Evolutionary conservation across 352 stramenopile species (phyloP).

Genomic region (Phytopythium montanum): DNA sequence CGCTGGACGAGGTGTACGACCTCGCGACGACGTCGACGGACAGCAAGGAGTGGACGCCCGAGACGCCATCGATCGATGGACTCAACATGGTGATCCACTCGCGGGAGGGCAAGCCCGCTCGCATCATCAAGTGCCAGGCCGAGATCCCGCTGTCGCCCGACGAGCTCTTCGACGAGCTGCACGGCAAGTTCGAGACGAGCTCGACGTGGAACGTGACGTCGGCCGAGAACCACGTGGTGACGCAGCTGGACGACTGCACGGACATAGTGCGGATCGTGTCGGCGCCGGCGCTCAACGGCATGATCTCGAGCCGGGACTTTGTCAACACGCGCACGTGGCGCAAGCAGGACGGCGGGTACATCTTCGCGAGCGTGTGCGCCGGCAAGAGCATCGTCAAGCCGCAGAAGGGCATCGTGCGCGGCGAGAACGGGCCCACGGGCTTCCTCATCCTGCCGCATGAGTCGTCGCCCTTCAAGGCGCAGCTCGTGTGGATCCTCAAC

Average conservation of each 20-base stretch:
- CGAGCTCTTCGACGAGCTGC: constrained; percentile 76
- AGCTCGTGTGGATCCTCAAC: constrained; percentile 81
- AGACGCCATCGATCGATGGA: constrained; percentile 50
- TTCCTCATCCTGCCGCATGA: constrained; percentile 76
- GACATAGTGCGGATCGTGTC: constrained; percentile 72
- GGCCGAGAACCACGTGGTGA: constrained; percentile 72
- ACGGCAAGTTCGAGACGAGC: constrained; percentile 72
- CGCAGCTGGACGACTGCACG: constrained; percentile 61
- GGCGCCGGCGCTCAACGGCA: constrained; percentile 56
- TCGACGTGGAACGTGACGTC: constrained; percentile 74
- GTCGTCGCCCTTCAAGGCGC: constrained; percentile 70
- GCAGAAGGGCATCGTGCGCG: constrained; percentile 69
- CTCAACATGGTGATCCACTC: constrained; percentile 52
- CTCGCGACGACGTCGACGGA: constrained; percentile 37
- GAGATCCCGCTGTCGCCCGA: constrained; percentile 65
- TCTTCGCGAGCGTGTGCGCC: constrained; percentile 59
- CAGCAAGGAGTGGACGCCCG: constrained; percentile 56
- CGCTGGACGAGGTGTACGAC: constrained; percentile 53
- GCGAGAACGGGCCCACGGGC: constrained; percentile 69
- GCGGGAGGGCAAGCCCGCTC: constrained; percentile 66
- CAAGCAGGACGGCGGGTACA: constrained; percentile 67
- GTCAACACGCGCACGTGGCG: constrained; percentile 74
- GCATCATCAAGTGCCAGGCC: constrained; percentile 73
- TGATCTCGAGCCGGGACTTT: constrained; percentile 83
- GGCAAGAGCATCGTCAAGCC: constrained; percentile 70